Evolutionary conservation across 805 yeast species (phyloP).

Genomic region (Lachancea nothofagi): DNA sequence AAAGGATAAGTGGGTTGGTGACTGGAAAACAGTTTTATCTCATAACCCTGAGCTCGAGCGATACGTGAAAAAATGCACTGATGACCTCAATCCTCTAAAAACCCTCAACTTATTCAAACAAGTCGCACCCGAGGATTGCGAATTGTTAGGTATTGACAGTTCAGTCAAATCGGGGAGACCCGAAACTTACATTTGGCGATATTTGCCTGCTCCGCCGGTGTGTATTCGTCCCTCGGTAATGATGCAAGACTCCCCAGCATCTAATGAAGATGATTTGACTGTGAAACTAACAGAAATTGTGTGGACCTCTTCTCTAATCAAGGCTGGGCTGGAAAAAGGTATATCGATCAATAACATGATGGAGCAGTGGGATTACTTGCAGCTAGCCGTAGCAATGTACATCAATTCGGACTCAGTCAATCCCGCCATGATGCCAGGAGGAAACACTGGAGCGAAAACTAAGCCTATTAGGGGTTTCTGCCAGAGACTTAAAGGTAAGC

Average conservation of each 20-base stretch:
- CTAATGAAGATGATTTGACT: conserved; percentile 95
- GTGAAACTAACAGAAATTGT: conserved; percentile 94
- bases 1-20: conserved; percentile 80
- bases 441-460: conserved; percentile 46
- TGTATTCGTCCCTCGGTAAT: conserved; percentile 96
- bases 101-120: conserved; percentile 84
- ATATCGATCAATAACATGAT: conserved; percentile 85
- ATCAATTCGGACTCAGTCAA: conserved; percentile 92
- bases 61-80: conserved; percentile 79
- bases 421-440: conserved; percentile 70
- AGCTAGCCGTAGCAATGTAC: conserved; percentile 93
- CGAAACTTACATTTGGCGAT: conserved; percentile 94
- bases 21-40: conserved; percentile 66
- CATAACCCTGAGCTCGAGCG: conserved; percentile 85
- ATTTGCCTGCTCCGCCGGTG: conserved; percentile 97
- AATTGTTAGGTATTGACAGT: conserved; percentile 84
- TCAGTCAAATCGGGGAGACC: conserved; percentile 80
- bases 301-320: conserved; percentile 90
- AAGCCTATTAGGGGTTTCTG: conserved; percentile 90
- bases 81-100: conserved; percentile 89
- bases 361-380: conserved; percentile 99
- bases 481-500: conserved; percentile 96
- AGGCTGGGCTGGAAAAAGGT: conserved; percentile 94
- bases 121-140: conserved; percentile 82
- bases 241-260: conserved; percentile 83